A percentile compares a stretch with the other conserved stretches of the same genome.
These are phyloP conservation scores for Fagus crenata DNA, from an alignment of 306 rosid genomes.

Conservation along the genomic window DNA sequence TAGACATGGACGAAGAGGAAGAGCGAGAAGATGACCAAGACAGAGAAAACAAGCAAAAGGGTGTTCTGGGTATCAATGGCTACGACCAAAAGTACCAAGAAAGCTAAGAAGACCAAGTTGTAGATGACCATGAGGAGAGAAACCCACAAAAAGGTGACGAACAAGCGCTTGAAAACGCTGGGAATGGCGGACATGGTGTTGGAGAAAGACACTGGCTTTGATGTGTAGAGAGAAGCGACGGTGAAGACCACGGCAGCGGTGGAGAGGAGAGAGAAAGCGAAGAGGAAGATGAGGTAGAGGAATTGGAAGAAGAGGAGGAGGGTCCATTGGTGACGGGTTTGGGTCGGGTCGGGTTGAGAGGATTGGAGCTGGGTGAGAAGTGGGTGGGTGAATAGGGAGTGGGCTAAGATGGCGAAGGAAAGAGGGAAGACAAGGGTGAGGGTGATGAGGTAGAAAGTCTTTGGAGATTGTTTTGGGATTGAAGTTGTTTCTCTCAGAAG, in stretches of 20 bases:
- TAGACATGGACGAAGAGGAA: slow-evolving; percentile 74
- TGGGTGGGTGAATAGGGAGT: slow-evolving; percentile 91
- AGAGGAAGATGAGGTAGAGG: slow-evolving; percentile 83
- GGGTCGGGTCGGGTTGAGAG: slow-evolving; percentile 56
- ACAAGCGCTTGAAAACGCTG: slow-evolving; percentile 74
- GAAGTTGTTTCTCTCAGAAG: slow-evolving; percentile 71
- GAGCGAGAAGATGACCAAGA: slow-evolving; percentile 35
- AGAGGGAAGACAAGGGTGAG: slow-evolving; percentile 81
- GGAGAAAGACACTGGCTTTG: slow-evolving; percentile 77
- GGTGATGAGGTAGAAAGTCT: slow-evolving; percentile 80
- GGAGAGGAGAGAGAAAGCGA: slow-evolving; percentile 90
- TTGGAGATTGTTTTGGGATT: slow-evolving; percentile 78
- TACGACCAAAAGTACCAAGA: slow-evolving; percentile 45
- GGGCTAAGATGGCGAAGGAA: slow-evolving; percentile 86
- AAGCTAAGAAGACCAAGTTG: slow-evolving; percentile 50
- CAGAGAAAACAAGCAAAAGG: slow-evolving; percentile 34
- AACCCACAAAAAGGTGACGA: slow-evolving; percentile 82
- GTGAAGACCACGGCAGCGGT: slow-evolving; percentile 96
- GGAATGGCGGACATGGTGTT: slow-evolving; percentile 80
- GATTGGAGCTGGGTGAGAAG: slow-evolving; percentile 59
- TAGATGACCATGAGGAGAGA: slow-evolving; percentile 69
- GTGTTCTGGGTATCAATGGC: slow-evolving; percentile 56
- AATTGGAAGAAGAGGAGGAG: slow-evolving; percentile 72
- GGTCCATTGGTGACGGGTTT: slow-evolving; percentile 69
- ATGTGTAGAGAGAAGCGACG: slow-evolving; percentile 85